phyloP scores from a whole-genome alignment of 106 monocot species.

The Allium fistulosum region DNA sequence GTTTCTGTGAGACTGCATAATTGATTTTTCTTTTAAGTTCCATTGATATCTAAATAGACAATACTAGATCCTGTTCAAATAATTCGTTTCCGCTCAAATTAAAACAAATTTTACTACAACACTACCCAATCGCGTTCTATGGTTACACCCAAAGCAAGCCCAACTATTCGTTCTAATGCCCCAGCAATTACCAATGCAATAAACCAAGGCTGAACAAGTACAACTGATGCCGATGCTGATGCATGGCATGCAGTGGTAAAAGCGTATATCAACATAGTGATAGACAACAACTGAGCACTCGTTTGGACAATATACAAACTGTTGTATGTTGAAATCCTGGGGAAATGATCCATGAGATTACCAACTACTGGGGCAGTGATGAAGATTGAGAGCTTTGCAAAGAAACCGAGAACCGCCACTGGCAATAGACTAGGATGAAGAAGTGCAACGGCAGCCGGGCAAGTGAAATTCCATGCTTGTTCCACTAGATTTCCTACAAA shows the following conservation, averaged over 20 bases:
- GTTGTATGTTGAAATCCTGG: conserved; percentile 72
- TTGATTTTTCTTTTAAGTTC: too few species aligned
- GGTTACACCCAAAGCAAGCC: conserved; percentile 77
- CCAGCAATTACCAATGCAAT: conserved; percentile 48
- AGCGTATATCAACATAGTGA: conserved; percentile 66
- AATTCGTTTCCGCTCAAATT: too few species aligned
- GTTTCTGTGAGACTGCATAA: too few species aligned
- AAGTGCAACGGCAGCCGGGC: conserved; percentile 86
- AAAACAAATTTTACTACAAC: too few species aligned
- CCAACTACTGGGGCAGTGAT: conserved; percentile 79
- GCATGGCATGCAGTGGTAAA: conserved; percentile 22
- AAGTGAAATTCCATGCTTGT: conserved; percentile 92
- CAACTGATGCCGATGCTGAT: conserved; percentile 28
- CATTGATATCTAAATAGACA: too few species aligned
- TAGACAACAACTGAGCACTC: conserved; percentile 70
- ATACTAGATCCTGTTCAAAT: too few species aligned
- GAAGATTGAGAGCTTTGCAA: conserved; percentile 83
- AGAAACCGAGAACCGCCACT: conserved; percentile 88
- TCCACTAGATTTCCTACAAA: conserved; percentile 87
- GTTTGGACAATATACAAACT: conserved; percentile 73
- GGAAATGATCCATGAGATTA: conserved; percentile 76
- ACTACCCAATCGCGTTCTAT: conserved; percentile 97
- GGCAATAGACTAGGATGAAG: conserved; percentile 89
- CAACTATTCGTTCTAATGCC: conserved; percentile 72
- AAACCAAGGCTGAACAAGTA: conserved; percentile 92